Evolutionary conservation across 2,329 filamentous ascomycete genomes (phyloP).

Genomic region (Pseudogymnoascus sp.): DNA sequence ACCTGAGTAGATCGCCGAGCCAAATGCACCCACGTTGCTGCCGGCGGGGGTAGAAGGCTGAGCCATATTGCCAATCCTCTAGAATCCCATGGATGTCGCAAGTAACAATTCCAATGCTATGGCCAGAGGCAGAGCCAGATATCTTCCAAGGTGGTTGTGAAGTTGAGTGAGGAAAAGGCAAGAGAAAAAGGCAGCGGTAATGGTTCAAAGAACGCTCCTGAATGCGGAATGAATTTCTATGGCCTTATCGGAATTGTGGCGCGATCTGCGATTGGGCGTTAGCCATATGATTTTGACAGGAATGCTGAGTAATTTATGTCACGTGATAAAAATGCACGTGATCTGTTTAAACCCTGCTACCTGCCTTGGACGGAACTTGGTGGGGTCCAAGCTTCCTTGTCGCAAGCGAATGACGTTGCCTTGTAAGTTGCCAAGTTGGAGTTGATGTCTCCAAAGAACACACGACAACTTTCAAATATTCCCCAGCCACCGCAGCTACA

Average conservation of each 20-base stretch:
- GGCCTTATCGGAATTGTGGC: slow-evolving; percentile 8
- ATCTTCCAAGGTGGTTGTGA: background rate
- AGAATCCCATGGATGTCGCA: background rate
- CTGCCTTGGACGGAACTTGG: slow-evolving; percentile 20
- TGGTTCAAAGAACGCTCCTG: slow-evolving; percentile 4
- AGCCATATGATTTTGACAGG: background rate
- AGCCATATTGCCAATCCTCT: slow-evolving; percentile 29
- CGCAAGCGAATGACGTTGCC: slow-evolving; percentile 8
- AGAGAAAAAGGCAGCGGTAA: background rate
- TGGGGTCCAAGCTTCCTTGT: slow-evolving; percentile 12
- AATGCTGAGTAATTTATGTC: background rate
- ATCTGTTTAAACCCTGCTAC: background rate
- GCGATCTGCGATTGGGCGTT: background rate
- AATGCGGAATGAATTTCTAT: slow-evolving; percentile 4
- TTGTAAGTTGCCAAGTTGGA: slow-evolving; percentile 9
- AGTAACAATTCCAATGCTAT: background rate
- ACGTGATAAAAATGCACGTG: background rate
- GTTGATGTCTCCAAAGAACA: slow-evolving; percentile 4
- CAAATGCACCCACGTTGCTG: slow-evolving; percentile 35
- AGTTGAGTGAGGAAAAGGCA: background rate
- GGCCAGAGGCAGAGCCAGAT: background rate
- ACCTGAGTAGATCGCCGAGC: slow-evolving; percentile 27
- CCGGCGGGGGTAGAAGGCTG: slow-evolving; percentile 38
- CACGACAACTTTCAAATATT: slow-evolving; percentile 7
- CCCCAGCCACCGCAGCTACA: background rate